Evolutionary conservation across 306 rosid genomes (phyloP), one percentile per base, ranked within the genome.

Genomic region (Clitoria ternatea): DNA sequence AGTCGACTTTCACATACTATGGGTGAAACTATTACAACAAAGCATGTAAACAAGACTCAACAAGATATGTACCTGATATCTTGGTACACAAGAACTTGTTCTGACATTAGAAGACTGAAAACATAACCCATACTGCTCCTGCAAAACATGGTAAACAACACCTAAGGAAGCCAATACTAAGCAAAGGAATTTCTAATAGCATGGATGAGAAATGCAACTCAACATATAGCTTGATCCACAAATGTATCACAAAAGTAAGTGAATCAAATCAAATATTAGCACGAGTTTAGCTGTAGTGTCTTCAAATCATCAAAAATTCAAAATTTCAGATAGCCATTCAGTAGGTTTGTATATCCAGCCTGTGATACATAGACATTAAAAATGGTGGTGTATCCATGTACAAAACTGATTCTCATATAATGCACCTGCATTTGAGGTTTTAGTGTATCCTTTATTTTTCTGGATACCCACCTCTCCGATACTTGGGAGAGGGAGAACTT

Each of bases 41-140:
- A 42, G 56, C 24, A 36, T 6, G 49, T 29, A 57, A 72, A 68
- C 64, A 61, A 66, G 27, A 45, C 48, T 24, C 3, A 36, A 35
- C 18, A 11, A 50, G 36, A 81, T 40, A 74, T 29, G 61, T 83
- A 92, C 98, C 98, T 88, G 89, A 83, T 83, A 90, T 82, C 96
- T 83, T 64, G 85, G 87, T 47, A 73, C 83, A 35, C 76, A 86
- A 80, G 98, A 83, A 77, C 88, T 80, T 53, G 79, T 42, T 66
- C 74, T 59, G 49, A 66, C 71, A 74, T 76, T 82, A 39, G 61
- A 73, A 49, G 48, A 64, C 61, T 80, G 84, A 52, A 36, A 83
- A 26, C 57, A 47, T 61, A 89, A 67, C 15, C 96, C 91, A 54
- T 81, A 90, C 43, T 72, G 82, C 57, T 79, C 96, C 96, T 92